Evolutionary conservation across 805 yeast genomes (phyloP).

Genomic region (Grigorovia jiainica): DNA sequence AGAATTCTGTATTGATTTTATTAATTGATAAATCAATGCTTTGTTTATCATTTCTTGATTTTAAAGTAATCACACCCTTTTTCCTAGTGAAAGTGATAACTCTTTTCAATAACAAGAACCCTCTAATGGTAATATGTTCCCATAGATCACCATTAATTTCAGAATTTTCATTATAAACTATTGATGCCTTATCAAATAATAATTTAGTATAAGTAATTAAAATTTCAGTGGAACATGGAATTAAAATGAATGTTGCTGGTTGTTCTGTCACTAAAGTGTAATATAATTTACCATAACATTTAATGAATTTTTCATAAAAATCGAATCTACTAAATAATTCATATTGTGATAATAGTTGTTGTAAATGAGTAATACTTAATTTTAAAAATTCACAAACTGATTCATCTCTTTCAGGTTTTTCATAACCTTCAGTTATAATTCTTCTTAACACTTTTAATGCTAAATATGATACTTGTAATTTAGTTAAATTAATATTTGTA

Average conservation of each 20-base stretch:
- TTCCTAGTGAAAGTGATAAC: conserved; percentile 53
- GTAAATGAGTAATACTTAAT: conserved; percentile 49
- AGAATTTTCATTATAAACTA: conserved; percentile 45
- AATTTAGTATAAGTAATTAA: conserved; percentile 51
- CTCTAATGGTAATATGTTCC: conserved; percentile 63
- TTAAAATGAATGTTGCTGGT: conserved; percentile 60
- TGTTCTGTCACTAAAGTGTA: conserved; percentile 47
- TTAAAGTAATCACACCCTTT: conserved; percentile 57
- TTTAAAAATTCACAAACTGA: conserved; percentile 51
- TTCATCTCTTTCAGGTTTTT: conserved; percentile 51
- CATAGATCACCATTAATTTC: conserved; percentile 54
- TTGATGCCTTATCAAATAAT: conserved; percentile 54
- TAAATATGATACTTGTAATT: conserved; percentile 68
- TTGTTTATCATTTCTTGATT: conserved; percentile 52
- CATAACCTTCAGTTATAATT: conserved; percentile 66
- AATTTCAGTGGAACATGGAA: conserved; percentile 55
- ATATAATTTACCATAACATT: conserved; percentile 68
- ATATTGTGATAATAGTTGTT: conserved; percentile 43
- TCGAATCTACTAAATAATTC: conserved; percentile 35
- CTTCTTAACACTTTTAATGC: conserved; percentile 68
- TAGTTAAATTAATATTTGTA: conserved; percentile 29
- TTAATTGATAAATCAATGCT: conserved; percentile 53
- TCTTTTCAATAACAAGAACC: conserved; percentile 54
- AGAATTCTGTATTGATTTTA: conserved; percentile 43
- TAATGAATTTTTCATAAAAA: conserved; percentile 56